Evolutionary conservation across 2,329 filamentous ascomycete species (phyloP), one percentile per base, ranked within the genome.

Genomic region (Eutypella sp.): DNA sequence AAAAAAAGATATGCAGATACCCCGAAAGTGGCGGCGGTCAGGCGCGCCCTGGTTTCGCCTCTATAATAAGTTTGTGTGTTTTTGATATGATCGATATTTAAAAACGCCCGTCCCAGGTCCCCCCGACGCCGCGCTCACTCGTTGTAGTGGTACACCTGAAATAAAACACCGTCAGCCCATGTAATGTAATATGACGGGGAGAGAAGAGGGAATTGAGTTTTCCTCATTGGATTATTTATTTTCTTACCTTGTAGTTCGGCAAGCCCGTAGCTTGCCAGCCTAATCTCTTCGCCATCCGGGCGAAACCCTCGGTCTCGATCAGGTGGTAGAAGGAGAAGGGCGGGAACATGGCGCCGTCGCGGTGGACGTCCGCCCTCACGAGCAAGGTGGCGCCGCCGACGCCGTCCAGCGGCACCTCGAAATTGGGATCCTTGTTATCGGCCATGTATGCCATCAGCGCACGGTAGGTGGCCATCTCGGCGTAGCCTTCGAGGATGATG

Each of bases 271-370:
- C 80, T 50, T 85, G 77, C 84, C 90, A 96, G 41, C 90, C 90
- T 61, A 99, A 67, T 54, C 93, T 76, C 65, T 81, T 85, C 11
- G 91, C 91, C 93, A 99, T 99, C 71, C 92, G 96, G 16, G 93
- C 91, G 61, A 99, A 99, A 0, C 93, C 93, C 63, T 99, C 93
- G 0, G 93, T 97, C 74, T 99, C 93, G 50, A 99, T 95, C 49
- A 99, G 75, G 67, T 99, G 87, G 64, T 96, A 97, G 63, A 99
- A 99, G 3, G 92, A 71, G 64, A 99, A 99, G 0, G 93, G 81
- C 16, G 93, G 93, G 71, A 99, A 99, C 92, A 97, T 99, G 64
- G 93, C 92, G 18, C 93, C 93, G 61, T 99, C 93, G 22, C 93
- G 82, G 65, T 99, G 93, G 20, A 99, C 93, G 48, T 97, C 91